Percentiles rank a stretch among this genome's conserved stretches.
These are phyloP conservation scores for Guillardia theta DNA, from an alignment of 78 protist genomes.

Conservation along the genomic window DNA sequence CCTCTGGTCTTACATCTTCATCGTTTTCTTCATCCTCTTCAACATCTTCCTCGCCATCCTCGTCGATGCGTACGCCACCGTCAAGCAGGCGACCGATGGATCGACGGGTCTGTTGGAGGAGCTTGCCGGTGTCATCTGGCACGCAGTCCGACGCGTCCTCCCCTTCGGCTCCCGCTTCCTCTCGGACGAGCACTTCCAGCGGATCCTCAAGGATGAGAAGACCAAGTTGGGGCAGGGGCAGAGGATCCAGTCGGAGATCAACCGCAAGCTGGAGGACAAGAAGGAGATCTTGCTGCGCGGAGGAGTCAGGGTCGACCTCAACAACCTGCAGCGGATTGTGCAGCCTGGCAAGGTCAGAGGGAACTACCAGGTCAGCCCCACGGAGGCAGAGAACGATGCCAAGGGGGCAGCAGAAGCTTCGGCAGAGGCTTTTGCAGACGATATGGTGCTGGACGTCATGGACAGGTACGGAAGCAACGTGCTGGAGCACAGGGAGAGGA, in stretches of 20 bases:
- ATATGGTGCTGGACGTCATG: background rate
- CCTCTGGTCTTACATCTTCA: background rate
- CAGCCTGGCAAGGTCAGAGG: background rate
- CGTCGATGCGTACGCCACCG: background rate
- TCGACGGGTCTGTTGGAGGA: background rate
- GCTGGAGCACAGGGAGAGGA: slow-evolving; percentile 1
- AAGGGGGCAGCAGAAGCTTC: background rate
- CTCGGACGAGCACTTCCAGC: background rate
- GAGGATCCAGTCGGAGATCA: background rate
- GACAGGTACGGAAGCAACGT: background rate
- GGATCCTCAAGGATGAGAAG: background rate
- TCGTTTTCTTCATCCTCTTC: background rate
- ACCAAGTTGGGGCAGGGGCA: background rate
- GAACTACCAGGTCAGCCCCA: background rate
- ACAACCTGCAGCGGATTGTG: background rate
- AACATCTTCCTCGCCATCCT: slow-evolving; percentile 32
- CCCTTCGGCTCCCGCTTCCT: background rate
- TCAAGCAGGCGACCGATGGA: background rate
- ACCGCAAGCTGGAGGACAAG: background rate
- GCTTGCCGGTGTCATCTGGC: background rate
- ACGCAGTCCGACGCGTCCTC: background rate
- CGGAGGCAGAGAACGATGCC: background rate
- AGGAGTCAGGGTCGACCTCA: background rate
- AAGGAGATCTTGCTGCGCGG: background rate
- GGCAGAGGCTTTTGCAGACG: too few species aligned